These are phyloP conservation scores for Cetraspora pellucida DNA, from an alignment of 192 early-diverging fungal species.

Conservation along the genomic window DNA sequence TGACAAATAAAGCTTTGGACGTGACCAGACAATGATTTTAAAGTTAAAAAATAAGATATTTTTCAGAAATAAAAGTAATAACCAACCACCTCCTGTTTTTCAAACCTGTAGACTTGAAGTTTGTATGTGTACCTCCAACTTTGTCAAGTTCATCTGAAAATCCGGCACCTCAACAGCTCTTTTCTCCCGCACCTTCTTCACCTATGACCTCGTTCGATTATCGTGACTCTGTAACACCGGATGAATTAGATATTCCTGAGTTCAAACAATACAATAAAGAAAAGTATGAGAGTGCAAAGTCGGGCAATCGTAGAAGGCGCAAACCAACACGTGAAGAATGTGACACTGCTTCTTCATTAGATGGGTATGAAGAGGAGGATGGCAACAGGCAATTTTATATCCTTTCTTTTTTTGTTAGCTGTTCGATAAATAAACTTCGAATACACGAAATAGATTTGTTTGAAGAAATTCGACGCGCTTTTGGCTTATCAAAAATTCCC, in stretches of 20 bases:
- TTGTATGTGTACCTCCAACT: neutral
- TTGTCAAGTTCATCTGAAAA: neutral
- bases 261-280: slow-evolving; percentile 32
- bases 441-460: neutral
- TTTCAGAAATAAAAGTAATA: neutral
- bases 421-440: neutral
- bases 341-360: slow-evolving; percentile 30
- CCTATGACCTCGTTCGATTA: neutral
- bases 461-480: neutral
- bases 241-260: slow-evolving; percentile 28
- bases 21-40: neutral
- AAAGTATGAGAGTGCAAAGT: slow-evolving; percentile 34
- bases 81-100: neutral
- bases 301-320: slow-evolving; percentile 31
- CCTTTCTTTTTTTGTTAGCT: neutral
- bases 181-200: slow-evolving; percentile 1
- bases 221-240: slow-evolving; percentile 8
- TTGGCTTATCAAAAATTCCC: neutral
- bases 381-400: slow-evolving; percentile 18
- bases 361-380: slow-evolving; percentile 32
- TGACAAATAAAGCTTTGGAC: slow-evolving; percentile 5
- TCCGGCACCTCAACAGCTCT: no score
- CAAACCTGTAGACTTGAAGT: neutral
- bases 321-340: slow-evolving; percentile 32
- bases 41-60: neutral